These are phyloP conservation scores for Candida bentonensis DNA, from an alignment of 805 yeast genomes.

Conservation along the genomic window DNA sequence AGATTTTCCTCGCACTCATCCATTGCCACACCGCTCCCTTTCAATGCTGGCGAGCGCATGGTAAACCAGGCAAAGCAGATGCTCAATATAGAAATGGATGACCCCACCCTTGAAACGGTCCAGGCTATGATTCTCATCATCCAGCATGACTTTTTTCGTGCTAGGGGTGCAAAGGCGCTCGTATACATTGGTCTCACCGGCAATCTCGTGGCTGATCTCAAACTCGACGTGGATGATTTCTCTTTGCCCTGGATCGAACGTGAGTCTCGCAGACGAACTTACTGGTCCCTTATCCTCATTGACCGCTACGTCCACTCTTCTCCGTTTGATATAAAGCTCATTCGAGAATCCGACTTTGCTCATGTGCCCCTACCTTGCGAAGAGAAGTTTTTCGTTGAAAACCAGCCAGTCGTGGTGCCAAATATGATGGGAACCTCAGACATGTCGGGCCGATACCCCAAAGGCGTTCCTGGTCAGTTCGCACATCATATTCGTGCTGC, in stretches of 20 bases:
- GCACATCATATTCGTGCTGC: constrained; percentile 10
- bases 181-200: constrained; percentile 23
- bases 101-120: constrained; percentile 20
- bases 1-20: constrained; percentile 22
- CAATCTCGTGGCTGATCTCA: constrained; percentile 21
- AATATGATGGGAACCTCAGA: neutral
- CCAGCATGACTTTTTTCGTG: constrained; percentile 22
- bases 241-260: constrained; percentile 21
- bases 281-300: constrained; percentile 23
- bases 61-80: constrained; percentile 13
- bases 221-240: constrained; percentile 17
- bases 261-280: constrained; percentile 21
- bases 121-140: constrained; percentile 22
- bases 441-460: constrained; percentile 1
- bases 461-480: constrained; percentile 7
- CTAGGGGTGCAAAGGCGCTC: constrained; percentile 21
- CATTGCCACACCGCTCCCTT: constrained; percentile 11
- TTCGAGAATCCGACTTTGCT: constrained; percentile 11
- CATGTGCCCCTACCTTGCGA: constrained; percentile 18
- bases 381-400: constrained; percentile 14
- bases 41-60: constrained; percentile 14
- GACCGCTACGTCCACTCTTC: constrained; percentile 23
- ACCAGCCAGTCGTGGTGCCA: constrained; percentile 2
- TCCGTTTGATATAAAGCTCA: constrained; percentile 9
- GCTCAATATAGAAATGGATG: constrained; percentile 10